phyloP scores from a whole-genome alignment of 2,329 filamentous ascomycete genomes.

The Truncatella angustata region DNA sequence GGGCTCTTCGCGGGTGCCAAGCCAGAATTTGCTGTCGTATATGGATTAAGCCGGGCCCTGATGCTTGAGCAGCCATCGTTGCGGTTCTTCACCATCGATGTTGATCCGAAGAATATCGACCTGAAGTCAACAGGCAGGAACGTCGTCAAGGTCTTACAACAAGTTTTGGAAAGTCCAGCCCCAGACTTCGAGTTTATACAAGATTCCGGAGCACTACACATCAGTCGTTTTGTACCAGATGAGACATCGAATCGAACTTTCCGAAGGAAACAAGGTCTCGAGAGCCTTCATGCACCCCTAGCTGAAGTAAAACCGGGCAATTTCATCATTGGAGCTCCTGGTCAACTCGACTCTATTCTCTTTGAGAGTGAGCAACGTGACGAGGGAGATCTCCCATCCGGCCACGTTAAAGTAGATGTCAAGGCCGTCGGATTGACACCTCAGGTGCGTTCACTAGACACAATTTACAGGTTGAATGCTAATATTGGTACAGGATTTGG shows the following conservation, averaged over 20 bases:
- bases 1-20: constrained; percentile 4
- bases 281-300: too few species aligned
- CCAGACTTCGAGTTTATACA: background rate
- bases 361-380: background rate
- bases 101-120: constrained; percentile 6
- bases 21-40: constrained; percentile 11
- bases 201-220: too few species aligned
- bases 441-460: too few species aligned
- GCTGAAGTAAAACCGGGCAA: too few species aligned
- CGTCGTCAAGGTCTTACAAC: background rate
- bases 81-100: constrained; percentile 14
- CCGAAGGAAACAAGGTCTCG: too few species aligned
- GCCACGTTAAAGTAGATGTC: background rate
- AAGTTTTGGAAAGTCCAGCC: background rate
- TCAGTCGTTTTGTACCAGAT: too few species aligned
- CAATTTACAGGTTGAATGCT: too few species aligned
- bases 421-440: background rate
- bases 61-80: constrained; percentile 18
- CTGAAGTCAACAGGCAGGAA: background rate
- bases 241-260: too few species aligned
- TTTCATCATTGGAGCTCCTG: too few species aligned
- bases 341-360: background rate
- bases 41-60: constrained; percentile 14
- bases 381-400: background rate
- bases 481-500: too few species aligned